Evolutionary conservation across 495 filamentous ascomycete genomes (phyloP), one percentile per base, ranked within the genome.

Genomic region (Penicillium maclennaniae): DNA sequence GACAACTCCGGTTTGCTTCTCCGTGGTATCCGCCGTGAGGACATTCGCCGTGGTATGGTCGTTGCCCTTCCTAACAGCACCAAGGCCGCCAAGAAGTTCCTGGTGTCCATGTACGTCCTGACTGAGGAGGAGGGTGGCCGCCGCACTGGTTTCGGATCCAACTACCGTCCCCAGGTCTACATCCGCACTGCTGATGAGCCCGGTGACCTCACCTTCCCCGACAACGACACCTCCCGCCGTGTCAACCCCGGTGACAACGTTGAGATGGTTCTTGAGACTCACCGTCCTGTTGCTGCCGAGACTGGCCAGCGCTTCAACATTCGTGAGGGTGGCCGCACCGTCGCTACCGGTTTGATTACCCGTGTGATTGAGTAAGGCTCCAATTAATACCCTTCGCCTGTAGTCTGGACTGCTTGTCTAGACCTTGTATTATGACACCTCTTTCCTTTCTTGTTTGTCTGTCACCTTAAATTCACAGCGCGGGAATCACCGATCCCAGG

Each of bases 1-100:
- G 93, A 98, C 77, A 97, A 96, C 84, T 93, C 92, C n/a, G 93
- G 93, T 68, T 87, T 98, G 19, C 83, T 98, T 20, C 87, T 98
- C 70, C 89, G 93, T 72, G 90, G 93, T 79, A 72, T 97, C 66
- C 87, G 87, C 72, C 89, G 93, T 66, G 95, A 97, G 73, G 95
- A 98, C 62, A 76, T 98, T 62, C 79, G 75, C 59, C 88, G 93
- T 68, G 93, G 93, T 69, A 98, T 98, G 93, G 86, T 97, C 55
- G 76, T 95, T 59, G 83, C 83, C 60, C 79, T 80, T 58, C 93
- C 95, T 37, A 88, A 88, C 51, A 80, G 78, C 65, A 79, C 83
- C 60, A 91, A 86, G 72, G 81, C 92, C 49, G 84, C 92, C 78
- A 82, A 80, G 68, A 87, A 95, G 75, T 96, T 97, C 83, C 69